Evolutionary conservation across 495 filamentous ascomycete genomes (phyloP), one percentile per base, ranked within the genome.

Genomic region (Lasiosphaeria hispida): DNA sequence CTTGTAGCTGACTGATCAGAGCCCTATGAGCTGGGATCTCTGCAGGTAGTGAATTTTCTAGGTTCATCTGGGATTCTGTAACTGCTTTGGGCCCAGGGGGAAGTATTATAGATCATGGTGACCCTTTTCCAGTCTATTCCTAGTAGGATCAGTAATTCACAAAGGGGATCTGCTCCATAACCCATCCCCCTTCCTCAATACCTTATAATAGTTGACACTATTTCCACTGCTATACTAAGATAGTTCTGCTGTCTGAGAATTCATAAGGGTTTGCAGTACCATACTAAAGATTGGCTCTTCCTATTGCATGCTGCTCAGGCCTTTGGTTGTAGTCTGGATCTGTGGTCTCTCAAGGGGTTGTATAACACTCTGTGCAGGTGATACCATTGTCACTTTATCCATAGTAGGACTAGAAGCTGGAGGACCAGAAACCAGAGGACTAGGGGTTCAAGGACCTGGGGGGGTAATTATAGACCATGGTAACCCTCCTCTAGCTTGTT

Each of bases 321-420:
- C 42, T 44, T 44, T 13, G 15, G 42, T 44, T 44, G n/a, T 44
- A 17, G 42, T 44, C 42, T 44, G 42, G 42, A 8, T 44, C 42
- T 44, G n/a, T 44, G 8, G 42, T 44, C n/a, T 44, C 42, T 44
- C n/a, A 44, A 44, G 42, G n/a, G 42, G 42, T 44, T 44, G n/a
- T 44, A 44, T 44, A 44, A 44, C 42, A 13, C 8, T 44, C 42
- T 44, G n/a, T 44, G n/a, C 42, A 3, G n/a, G 42, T 18, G 42
- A 44, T 44, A 30, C 23, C 23, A 30, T 30, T 30, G n/a, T 17
- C 42, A 13, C 42, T 44, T 17, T 18, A n/a, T n/a, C n/a, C n/a
- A 44, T 44, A 44, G n/a, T 3, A 17, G 42, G 42, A 44, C 42
- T 44, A 44, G 42, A 18, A 44, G 42, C 42, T 44, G n/a, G 42